Base-by-base conservation (phyloP, 306 rosid species). In the Citrullus colocynthis region DNA sequence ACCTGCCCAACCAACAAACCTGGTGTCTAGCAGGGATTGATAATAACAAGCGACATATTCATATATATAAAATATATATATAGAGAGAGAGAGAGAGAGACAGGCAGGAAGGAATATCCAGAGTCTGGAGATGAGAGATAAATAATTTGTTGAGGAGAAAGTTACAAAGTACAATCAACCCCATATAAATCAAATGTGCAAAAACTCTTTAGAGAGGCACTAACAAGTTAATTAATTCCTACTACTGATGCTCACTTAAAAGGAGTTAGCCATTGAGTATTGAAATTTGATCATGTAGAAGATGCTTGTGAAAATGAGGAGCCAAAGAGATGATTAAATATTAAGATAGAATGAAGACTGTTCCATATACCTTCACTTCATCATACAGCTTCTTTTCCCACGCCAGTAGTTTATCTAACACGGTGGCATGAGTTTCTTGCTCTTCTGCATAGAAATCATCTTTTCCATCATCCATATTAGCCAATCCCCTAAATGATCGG, bases 341-440 rank as follows among this genome's bases (percentile, higher is more conserved):
- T 56, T 24, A 24, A 59, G 79, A 32, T 11, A 52, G 12, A 34
- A 62, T 2, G 18, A 61, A 62, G 12, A 60, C 18, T 39, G 10
- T 41, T 77, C 41, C 14, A 14, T n/a, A 58, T 89, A 95, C 98
- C 91, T 95, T 95, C 34, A 95, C 96, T 89, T 95, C 98, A 65
- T 92, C 96, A 56, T 87, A 95, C 42, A 95, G 91, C 82, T 95
- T 95, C 84, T 92, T 95, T 76, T 95, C 98, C 98, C 97, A 95
- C 0, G 98, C 97, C 49, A 95, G 84, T 88, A 95, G 82, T 85
- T 95, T 95, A 87, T 95, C 97, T 88, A 95, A 83, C 56, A 95
- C 80, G 11, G 97, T 85, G 73, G 97, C 97, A 76, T 92, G 98
- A 73, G 98, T 95, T 87, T 95, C 98, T 2, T 88, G 87, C 83